Evolutionary conservation across 1,139 yeast genomes (phyloP), one percentile per base, ranked within the genome.

Genomic region (Pneumocystis carinii): DNA sequence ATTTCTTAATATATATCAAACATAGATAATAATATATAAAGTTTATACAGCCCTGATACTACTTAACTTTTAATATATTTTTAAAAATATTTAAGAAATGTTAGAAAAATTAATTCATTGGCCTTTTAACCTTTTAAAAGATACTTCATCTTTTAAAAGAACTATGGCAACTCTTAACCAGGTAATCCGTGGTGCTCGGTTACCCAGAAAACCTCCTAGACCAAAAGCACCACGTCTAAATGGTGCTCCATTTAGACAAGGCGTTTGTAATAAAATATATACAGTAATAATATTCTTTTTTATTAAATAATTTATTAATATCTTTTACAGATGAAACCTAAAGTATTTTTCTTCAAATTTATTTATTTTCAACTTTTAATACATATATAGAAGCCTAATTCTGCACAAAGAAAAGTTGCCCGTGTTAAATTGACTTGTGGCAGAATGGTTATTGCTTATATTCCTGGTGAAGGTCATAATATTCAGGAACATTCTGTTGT

Each of bases 401-500:
- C 97, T 61, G 97, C 99, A 19, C 92, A 90, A 76, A 83, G 99
- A 76, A 94, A 94, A 75, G 96, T 95, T 64, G 90, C 95, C 69
- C 86, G 97, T 78, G 98, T 94, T 37, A 82, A 96, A 75, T 80
- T 94, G 67, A 83, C 95, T 24, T 92, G 88, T 71, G 98, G 98
- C 41, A 86, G 85, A 69, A 85, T 87, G 62, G 82, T 92, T 24
- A 85, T 95, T 62, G 96, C 97, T 2, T 90, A 90, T 74, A 92
- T 94, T 66, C 97, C 97, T 14, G 99, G 99, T 64, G 97, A 92
- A 73, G 98, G 99, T 32, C 98, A 94, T 75, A 92, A 92, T 72
- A 92, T 95, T 58, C 97, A 92, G 77, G 99, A 94, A 75, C 99
- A 94, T 76, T 89, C 95, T 72, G 95, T 92, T 64, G 97, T 94